These are phyloP conservation scores for Colletotrichum sp. DNA, from an alignment of 2,329 filamentous ascomycete species.

Conservation along the genomic window DNA sequence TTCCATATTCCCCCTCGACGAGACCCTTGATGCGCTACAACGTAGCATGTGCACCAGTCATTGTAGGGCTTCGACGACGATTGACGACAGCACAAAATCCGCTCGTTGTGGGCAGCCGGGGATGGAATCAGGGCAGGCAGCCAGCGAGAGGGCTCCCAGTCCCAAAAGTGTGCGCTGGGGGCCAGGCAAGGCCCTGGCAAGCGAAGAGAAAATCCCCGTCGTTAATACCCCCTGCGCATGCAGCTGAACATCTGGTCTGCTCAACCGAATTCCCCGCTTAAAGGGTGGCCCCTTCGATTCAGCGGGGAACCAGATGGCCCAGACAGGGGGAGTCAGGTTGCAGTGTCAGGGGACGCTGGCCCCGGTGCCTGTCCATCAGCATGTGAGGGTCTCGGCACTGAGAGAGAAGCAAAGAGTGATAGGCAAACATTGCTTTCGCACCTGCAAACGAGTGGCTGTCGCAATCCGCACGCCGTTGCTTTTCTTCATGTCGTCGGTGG, in stretches of 20 bases:
- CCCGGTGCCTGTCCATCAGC: not conserved
- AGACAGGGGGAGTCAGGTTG: not conserved
- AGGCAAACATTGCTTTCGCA: not conserved
- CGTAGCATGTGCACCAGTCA: slow-evolving; percentile 11
- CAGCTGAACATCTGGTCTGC: not conserved
- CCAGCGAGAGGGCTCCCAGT: slow-evolving; percentile 1
- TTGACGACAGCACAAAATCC: slow-evolving; percentile 9
- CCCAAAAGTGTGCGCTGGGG: not conserved
- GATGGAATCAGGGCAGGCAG: not conserved
- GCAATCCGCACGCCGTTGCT: not conserved
- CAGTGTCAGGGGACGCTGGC: slow-evolving; percentile 1
- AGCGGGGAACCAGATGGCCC: slow-evolving; percentile 9
- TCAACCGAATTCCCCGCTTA: not conserved
- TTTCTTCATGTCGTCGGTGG: not conserved
- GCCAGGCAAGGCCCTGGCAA: slow-evolving; percentile 3
- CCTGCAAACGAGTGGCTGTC: not conserved
- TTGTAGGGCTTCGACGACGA: not conserved
- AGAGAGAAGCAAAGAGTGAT: not conserved
- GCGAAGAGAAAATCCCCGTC: slow-evolving; percentile 5
- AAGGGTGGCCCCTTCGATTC: slow-evolving; percentile 1
- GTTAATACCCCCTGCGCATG: not conserved
- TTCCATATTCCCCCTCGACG: not conserved
- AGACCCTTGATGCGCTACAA: not conserved
- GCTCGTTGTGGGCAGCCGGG: not conserved
- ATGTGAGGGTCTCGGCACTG: slow-evolving; percentile 13